A percentile compares a stretch with the other conserved stretches of the same genome.
These are phyloP conservation scores for Aureobasidium sp. DNA, from an alignment of 2,329 filamentous ascomycete species.

Conservation along the genomic window DNA sequence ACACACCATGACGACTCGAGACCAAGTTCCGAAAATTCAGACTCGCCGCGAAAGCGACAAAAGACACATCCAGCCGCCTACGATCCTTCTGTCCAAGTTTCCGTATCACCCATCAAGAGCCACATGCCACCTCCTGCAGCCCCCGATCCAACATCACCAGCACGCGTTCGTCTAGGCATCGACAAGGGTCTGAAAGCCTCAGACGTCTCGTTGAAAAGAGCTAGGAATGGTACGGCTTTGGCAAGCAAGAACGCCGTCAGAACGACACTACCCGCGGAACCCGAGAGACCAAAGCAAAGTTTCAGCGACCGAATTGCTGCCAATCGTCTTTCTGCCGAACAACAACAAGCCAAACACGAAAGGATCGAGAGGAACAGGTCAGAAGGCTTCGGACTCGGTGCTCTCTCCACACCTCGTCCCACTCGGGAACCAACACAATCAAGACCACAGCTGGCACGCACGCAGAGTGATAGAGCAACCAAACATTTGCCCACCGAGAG, in stretches of 20 bases:
- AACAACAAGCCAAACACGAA: slow-evolving; percentile 35
- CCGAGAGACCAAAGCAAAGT: slow-evolving; percentile 37
- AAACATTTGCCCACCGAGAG: not conserved
- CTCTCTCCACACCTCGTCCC: not conserved
- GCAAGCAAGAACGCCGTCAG: slow-evolving; percentile 2
- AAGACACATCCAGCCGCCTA: not conserved
- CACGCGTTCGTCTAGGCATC: slow-evolving; percentile 72
- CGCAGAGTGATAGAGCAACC: not conserved
- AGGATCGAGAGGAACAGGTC: slow-evolving; percentile 35
- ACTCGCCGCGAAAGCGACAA: slow-evolving; percentile 17
- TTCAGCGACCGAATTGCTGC: slow-evolving; percentile 85
- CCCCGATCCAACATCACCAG: slow-evolving; percentile 56
- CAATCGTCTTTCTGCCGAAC: slow-evolving; percentile 40
- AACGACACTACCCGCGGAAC: slow-evolving; percentile 1
- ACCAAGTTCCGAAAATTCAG: not conserved
- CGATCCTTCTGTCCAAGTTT: slow-evolving; percentile 56
- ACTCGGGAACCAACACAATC: not conserved
- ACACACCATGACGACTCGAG: not conserved
- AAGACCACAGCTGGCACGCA: not conserved
- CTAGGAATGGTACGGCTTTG: slow-evolving; percentile 31
- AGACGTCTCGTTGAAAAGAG: slow-evolving; percentile 76
- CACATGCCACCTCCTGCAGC: slow-evolving; percentile 29
- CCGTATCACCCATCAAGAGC: slow-evolving; percentile 57
- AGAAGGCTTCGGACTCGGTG: slow-evolving; percentile 21
- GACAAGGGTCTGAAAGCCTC: slow-evolving; percentile 76